Conservation (phyloP, 2,329 filamentous ascomycete species). For the Leptosphaerulina australis region DNA sequence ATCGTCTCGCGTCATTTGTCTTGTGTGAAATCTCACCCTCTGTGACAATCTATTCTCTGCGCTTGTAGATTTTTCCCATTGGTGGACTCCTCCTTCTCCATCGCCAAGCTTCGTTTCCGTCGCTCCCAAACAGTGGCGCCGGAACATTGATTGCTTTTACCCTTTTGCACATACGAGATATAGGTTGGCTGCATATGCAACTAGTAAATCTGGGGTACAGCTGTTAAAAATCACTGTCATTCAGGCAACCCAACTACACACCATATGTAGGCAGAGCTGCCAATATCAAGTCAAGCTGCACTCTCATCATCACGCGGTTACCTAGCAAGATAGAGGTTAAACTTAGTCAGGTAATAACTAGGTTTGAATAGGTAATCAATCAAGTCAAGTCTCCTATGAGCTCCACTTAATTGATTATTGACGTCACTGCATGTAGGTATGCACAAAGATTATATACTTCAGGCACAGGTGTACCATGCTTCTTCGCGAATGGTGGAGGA, state of each 20-base stretch:
- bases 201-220: constrained; percentile 16
- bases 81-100: constrained; percentile 25
- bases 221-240: constrained; percentile 9
- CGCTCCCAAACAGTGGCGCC: constrained; percentile 23
- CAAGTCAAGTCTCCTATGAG: no score
- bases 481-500: constrained; percentile 32
- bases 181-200: constrained; percentile 7
- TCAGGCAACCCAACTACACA: constrained; percentile 9
- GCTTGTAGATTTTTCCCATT: constrained; percentile 26
- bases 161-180: constrained; percentile 10
- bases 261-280: constrained; percentile 5
- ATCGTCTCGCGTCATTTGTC: not conserved
- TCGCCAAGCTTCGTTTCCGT: constrained; percentile 27
- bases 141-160: constrained; percentile 23
- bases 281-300: no score
- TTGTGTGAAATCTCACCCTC: not conserved
- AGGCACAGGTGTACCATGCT: constrained; percentile 7
- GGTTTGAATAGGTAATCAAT: no score
- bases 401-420: no score
- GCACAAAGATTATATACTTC: constrained; percentile 4
- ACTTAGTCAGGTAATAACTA: no score
- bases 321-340: no score
- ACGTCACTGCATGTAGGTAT: constrained; percentile 3
- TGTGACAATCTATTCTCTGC: constrained; percentile 5
- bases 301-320: no score